Conservation (phyloP, 805 yeast species). For the Alloascoidea africana region DNA sequence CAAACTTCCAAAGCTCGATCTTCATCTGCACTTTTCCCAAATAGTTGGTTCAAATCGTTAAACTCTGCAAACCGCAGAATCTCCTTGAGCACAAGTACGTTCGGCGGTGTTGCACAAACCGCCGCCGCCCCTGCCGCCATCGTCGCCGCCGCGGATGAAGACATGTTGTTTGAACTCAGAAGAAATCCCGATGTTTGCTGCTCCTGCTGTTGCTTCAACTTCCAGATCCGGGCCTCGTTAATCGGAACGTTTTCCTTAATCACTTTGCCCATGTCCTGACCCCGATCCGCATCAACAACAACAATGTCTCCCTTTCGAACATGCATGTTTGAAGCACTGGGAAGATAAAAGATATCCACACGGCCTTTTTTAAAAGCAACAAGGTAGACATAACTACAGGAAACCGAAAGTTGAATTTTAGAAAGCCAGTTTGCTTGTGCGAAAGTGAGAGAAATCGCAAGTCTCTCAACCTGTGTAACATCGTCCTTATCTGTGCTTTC, state of each 20-base stretch:
- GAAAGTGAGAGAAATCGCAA: not conserved
- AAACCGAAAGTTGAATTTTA: conserved; percentile 9
- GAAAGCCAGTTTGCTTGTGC: not conserved
- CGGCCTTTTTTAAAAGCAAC: conserved; percentile 73
- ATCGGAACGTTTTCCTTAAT: conserved; percentile 38
- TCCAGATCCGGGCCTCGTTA: conserved; percentile 55
- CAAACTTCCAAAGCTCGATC: conserved; percentile 52
- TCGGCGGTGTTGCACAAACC: conserved; percentile 24
- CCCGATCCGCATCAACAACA: conserved; percentile 75
- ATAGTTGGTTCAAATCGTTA: conserved; percentile 42
- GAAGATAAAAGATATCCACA: conserved; percentile 58
- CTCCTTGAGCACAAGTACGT: conserved; percentile 53
- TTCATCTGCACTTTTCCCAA: conserved; percentile 50
- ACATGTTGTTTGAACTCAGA: too few species aligned
- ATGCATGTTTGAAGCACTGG: conserved; percentile 21
- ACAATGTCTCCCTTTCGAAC: conserved; percentile 50
- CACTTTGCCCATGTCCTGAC: conserved; percentile 60
- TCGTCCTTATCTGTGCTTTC: not conserved
- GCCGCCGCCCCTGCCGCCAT: conserved; percentile 32
- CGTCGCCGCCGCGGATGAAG: too few species aligned
- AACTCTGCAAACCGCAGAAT: conserved; percentile 47
- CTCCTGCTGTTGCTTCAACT: conserved; percentile 51
- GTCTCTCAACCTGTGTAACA: not conserved
- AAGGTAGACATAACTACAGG: conserved; percentile 28
- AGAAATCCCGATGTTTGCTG: too few species aligned